phyloP scores from a whole-genome alignment of 2,329 filamentous ascomycete species.

The Fragosphaeria purpurea region DNA sequence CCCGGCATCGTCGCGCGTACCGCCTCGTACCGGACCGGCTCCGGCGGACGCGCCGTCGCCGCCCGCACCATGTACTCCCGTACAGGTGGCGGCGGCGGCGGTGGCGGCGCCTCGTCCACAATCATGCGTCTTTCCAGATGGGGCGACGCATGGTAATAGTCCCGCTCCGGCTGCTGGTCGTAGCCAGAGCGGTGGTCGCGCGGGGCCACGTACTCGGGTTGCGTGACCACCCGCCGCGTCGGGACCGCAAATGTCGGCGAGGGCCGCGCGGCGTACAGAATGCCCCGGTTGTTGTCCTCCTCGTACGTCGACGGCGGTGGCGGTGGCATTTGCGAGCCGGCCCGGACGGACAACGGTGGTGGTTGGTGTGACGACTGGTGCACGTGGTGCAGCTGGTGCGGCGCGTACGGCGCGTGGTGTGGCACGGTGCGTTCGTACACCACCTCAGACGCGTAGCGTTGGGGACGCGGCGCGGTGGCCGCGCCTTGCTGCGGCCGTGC shows the following conservation, averaged over 20 bases:
- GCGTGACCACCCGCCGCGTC: slow-evolving; percentile 48
- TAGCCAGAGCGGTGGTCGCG: no score
- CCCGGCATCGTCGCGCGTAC: neutral
- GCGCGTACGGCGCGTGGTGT: neutral
- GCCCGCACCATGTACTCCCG: slow-evolving; percentile 46
- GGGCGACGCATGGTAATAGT: no score
- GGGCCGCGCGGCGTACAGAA: slow-evolving; percentile 11
- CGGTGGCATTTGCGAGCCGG: slow-evolving; percentile 40
- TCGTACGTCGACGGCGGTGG: slow-evolving; percentile 33
- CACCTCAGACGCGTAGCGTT: slow-evolving; percentile 13
- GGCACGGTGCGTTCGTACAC: slow-evolving; percentile 52
- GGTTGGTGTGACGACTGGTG: neutral
- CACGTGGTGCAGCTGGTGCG: no score
- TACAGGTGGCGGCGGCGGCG: slow-evolving; percentile 16
- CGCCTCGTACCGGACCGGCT: slow-evolving; percentile 19
- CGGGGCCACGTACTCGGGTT: slow-evolving; percentile 42
- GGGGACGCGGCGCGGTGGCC: neutral
- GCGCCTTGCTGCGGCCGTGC: neutral
- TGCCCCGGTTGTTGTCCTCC: slow-evolving; percentile 40
- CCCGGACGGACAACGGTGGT: slow-evolving; percentile 25
- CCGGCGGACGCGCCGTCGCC: slow-evolving; percentile 42
- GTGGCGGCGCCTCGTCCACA: neutral
- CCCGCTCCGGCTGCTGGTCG: no score
- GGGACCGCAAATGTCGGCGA: slow-evolving; percentile 36
- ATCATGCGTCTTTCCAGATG: no score